Evolutionary conservation across 305 asterid genomes (phyloP).

Genomic region (Andrographis paniculata): DNA sequence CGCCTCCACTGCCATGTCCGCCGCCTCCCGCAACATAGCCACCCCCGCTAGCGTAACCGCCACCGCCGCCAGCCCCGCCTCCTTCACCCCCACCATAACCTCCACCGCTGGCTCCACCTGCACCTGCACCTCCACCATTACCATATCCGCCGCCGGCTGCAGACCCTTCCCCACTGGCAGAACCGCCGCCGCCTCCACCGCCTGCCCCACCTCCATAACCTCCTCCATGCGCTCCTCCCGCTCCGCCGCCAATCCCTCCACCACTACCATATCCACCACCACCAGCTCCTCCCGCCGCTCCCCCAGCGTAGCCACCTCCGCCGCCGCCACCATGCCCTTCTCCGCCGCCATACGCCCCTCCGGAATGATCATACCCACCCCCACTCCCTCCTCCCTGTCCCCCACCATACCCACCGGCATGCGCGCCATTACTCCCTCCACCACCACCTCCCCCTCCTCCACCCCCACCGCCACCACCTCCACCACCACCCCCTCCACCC

Average conservation of each 20-base stretch:
- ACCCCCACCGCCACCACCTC: conserved; percentile 37
- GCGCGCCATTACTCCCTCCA: conserved; percentile 25
- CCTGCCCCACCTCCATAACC: conserved; percentile 33
- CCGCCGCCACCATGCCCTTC: conserved; percentile 27
- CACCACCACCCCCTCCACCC: conserved; percentile 24
- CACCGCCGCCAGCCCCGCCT: conserved; percentile 27
- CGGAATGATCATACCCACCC: conserved; percentile 25
- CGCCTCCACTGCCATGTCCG: conserved; percentile 24
- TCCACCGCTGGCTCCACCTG: conserved; percentile 38
- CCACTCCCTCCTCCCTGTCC: conserved; percentile 30
- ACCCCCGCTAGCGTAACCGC: conserved; percentile 29
- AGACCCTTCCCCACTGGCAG: neutral
- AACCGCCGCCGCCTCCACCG: conserved; percentile 24
- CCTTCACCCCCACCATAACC: conserved; percentile 33
- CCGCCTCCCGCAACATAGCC: conserved; percentile 27
- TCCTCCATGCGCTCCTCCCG: conserved; percentile 29
- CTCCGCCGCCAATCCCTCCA: conserved; percentile 28
- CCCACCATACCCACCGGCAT: conserved; percentile 27
- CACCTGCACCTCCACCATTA: no score
- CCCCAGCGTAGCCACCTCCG: conserved; percentile 25
- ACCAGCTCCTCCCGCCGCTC: conserved; percentile 29
- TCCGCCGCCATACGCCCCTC: conserved; percentile 27
- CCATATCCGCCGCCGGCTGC: conserved; percentile 39
- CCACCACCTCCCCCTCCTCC: conserved; percentile 17
- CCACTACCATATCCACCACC: conserved; percentile 35